Evolutionary conservation across 805 yeast species (phyloP), one percentile per base, ranked within the genome.

Genomic region (Saturnispora serradocipensis): DNA sequence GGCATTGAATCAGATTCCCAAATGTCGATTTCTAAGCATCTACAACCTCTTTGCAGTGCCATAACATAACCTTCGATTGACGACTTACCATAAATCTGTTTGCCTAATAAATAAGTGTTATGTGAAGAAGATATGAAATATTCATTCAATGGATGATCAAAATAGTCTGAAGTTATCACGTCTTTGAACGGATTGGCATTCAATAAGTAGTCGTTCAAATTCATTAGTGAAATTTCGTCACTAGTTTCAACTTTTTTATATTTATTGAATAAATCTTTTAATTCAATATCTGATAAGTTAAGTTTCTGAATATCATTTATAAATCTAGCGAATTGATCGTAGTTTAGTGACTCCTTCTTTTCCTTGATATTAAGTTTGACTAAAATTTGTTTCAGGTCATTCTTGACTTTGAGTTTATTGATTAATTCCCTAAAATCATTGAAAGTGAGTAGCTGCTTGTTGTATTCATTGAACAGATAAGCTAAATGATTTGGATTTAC

Each of bases 91-190:
- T 83, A 96, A 16, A 87, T 76, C 62, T 93, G 99, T 38, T 93
- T 74, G 0, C 99, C 99, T 27, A 82, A 67, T 3, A 93, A 71
- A 61, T 93, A 93, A 0, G 99, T 93, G 63, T 93, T 93, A 65
- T 93, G 99, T 0, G 97, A 89, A 0, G 97, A 88, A 0, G 96
- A 88, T 30, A 95, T 86, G 62, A 72, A 88, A 64, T 95, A 93
- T 59, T 90, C 91, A 61, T 81, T 87, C 36, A 93, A 61, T 0
- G 99, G 98, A 27, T 71, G 70, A 0, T 78, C 62, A 52, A 76
- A 71, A 54, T 81, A 81, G 15, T 30, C 13, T 5, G 42, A 8
- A 32, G 10, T 24, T 59, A 49, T 3, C 68, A 65, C 1, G 62
- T 50, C 1, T 68, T 59, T 50, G 61, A 61, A 15, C 66, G 59